Conservation (phyloP, 441 rosid species). For the Rhodomyrtus psidioides region DNA sequence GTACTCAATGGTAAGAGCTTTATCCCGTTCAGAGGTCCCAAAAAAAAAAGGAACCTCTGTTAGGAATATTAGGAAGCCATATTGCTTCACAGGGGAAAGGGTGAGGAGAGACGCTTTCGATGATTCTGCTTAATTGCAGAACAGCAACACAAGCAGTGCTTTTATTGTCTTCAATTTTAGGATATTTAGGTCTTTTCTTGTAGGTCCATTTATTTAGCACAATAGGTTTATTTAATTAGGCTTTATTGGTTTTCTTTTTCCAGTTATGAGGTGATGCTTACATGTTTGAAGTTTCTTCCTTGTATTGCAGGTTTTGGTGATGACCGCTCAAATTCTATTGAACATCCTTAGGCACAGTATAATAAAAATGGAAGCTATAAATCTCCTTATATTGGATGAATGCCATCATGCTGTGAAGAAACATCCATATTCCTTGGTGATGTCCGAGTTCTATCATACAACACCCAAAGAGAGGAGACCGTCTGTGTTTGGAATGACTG, state of each 20-base stretch:
- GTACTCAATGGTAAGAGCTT: background rate
- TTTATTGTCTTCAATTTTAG: background rate
- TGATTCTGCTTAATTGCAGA: background rate
- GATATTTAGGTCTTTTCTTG: background rate
- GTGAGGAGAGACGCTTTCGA: background rate
- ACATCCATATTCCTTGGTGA: conserved; percentile 97
- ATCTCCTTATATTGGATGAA: conserved; percentile 94
- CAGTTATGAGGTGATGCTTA: background rate
- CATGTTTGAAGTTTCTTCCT: background rate
- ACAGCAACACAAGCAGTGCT: background rate
- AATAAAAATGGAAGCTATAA: conserved; percentile 81
- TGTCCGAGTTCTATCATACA: conserved; percentile 99
- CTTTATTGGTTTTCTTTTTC: background rate
- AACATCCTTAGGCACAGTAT: conserved; percentile 98
- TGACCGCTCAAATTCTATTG: conserved; percentile 97
- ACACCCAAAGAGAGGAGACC: conserved; percentile 90
- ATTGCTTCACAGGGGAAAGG: background rate
- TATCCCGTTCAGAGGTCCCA: background rate
- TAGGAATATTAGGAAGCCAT: background rate
- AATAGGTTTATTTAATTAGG: background rate
- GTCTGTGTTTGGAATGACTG: conserved; percentile 98
- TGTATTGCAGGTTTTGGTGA: conserved; percentile 70
- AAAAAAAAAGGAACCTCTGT: background rate
- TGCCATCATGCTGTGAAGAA: conserved; percentile 99
- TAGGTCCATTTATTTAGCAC: background rate